These are phyloP conservation scores for Silybum marianum DNA, from an alignment of 129 eudicot genomes.

Conservation along the genomic window DNA sequence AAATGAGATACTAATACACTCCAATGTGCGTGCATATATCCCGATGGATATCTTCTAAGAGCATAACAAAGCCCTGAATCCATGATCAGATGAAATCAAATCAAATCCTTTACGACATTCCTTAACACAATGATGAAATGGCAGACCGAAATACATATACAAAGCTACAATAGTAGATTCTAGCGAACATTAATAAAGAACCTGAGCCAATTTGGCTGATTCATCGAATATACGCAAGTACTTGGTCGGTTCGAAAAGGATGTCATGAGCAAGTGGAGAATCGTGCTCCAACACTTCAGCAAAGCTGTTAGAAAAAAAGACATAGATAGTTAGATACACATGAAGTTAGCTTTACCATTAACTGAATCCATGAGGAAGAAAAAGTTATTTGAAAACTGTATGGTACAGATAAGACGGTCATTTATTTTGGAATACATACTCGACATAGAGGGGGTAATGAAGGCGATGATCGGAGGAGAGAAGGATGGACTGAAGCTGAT, in stretches of 20 bases:
- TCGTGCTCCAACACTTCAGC: conserved; percentile 75
- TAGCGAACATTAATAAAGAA: not conserved
- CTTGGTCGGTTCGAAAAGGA: conserved; percentile 51
- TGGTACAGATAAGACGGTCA: not conserved
- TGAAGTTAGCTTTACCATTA: not conserved
- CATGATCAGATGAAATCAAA: not conserved
- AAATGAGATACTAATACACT: not conserved
- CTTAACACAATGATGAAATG: not conserved
- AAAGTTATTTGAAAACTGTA: not conserved
- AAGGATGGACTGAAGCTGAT: conserved; percentile 58
- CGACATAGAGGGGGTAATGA: conserved; percentile 79
- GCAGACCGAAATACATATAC: not conserved
- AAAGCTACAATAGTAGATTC: not conserved
- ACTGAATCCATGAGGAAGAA: not conserved
- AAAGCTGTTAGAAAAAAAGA: conserved; percentile 44
- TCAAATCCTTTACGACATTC: not conserved
- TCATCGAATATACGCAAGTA: conserved; percentile 58
- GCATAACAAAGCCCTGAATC: not conserved
- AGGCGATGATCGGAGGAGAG: conserved; percentile 73
- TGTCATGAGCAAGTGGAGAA: conserved; percentile 53
- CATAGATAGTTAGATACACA: not conserved
- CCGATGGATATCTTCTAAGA: not conserved
- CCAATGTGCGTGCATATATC: not conserved
- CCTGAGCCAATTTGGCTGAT: conserved; percentile 80
- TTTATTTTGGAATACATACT: conserved; percentile 45